Conservation (phyloP, 768 basidiomycete species). For the Mycena belliarum region DNA sequence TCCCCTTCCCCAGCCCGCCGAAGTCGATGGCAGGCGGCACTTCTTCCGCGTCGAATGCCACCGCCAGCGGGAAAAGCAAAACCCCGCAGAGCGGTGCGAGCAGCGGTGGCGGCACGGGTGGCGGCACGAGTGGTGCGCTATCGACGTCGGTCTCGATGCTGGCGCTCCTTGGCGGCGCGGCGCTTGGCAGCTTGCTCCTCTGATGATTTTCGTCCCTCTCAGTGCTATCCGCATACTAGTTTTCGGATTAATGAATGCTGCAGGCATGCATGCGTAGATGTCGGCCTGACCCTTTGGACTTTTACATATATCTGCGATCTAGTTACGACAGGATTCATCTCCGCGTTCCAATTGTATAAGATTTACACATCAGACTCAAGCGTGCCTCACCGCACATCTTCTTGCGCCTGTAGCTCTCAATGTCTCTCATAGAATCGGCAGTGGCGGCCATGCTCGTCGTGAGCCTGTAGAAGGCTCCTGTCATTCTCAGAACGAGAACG, state of each 20-base stretch:
- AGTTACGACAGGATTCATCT: not conserved
- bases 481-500: too few relatives aligned
- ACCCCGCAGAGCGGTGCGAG: conserved; percentile 18
- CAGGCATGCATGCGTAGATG: not conserved
- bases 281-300: not conserved
- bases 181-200: not conserved
- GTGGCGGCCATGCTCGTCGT: too few relatives aligned
- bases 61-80: conserved; percentile 39
- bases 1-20: conserved; percentile 53
- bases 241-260: not conserved
- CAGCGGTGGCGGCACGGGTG: not conserved
- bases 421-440: too few relatives aligned
- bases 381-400: too few relatives aligned
- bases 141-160: not conserved
- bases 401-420: too few relatives aligned
- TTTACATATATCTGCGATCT: not conserved
- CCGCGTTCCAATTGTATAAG: too few relatives aligned
- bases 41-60: conserved; percentile 24
- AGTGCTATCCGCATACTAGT: not conserved
- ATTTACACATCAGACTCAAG: too few relatives aligned
- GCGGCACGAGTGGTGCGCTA: not conserved
- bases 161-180: not conserved
- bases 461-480: too few relatives aligned
- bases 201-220: not conserved
- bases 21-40: conserved; percentile 28